Base-by-base conservation (phyloP, 106 monocot genomes). In the Narthecium ossifragum region DNA sequence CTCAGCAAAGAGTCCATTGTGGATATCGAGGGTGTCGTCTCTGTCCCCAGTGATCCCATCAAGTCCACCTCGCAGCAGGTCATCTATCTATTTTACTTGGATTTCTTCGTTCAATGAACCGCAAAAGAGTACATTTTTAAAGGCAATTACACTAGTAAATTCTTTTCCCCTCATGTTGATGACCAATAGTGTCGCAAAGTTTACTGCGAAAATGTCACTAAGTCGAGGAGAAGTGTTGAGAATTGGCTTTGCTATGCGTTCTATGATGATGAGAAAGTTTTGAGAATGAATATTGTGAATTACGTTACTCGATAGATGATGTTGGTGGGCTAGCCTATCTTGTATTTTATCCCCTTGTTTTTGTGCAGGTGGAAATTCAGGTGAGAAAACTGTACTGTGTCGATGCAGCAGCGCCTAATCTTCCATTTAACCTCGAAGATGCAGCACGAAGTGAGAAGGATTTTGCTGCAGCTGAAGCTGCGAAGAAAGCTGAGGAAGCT, bases 371-470 rank as follows among this genome's bases (percentile, higher is more conserved):
- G 22, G 93, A 93, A 61, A 48, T 93, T 58, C 88, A 93, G 66
- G 85, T 93, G n/a, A 64, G 74, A 59, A 93, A 88, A 32, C 23
- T 93, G 8, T 70, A 88, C 39, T 93, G 93, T 60, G 53, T 93
- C 32, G 85, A 64, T 67, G 82, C 76, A 82, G 75, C 88, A 0
- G 37, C 77, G 22, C 69, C 85, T 3, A 80, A 53, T 41, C 72
- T 93, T 18, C 93, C 93, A 14, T 79, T 93, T 20, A 93, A 85
- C 45, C 71, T 93, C 37, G 93, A 93, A 70, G 93, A 93, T 61
- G 93, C 93, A 11, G 66, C 93, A 23, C 65, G 88, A 61, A 89
- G 85, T 65, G 93, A 93, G 60, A 66, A 63, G 9, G 93, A 89
- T 12, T 68, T 85, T 40, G 60, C 69, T 51, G 77, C 68, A 26